These are phyloP conservation scores for Daldinia caldariorum DNA, from an alignment of 495 filamentous ascomycete genomes.

Conservation along the genomic window DNA sequence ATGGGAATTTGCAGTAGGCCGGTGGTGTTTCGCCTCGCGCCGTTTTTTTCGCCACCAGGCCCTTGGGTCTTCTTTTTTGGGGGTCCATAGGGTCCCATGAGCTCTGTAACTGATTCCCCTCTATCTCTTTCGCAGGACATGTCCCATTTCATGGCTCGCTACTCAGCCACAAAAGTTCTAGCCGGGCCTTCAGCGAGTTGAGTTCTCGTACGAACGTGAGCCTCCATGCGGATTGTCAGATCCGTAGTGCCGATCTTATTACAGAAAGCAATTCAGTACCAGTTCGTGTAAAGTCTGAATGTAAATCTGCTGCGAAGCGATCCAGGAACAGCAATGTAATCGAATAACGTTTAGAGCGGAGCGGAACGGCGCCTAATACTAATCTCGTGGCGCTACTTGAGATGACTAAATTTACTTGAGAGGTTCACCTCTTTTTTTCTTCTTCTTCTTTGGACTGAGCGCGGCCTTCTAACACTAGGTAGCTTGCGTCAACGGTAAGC, in stretches of 20 bases:
- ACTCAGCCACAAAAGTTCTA: conserved; percentile 51
- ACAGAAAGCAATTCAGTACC: conserved; percentile 31
- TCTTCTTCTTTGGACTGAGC: not conserved
- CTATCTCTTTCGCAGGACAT: conserved; percentile 25
- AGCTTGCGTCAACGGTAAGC: no score
- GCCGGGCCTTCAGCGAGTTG: conserved; percentile 42
- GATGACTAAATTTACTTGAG: conserved; percentile 35
- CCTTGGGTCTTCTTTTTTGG: conserved; percentile 46
- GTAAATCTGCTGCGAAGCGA: conserved; percentile 25
- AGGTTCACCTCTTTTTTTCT: conserved; percentile 6
- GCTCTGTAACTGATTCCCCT: conserved; percentile 21
- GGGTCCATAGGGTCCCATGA: conserved; percentile 45
- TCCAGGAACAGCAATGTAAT: conserved; percentile 26
- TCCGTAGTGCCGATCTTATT: conserved; percentile 39
- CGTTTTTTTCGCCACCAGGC: conserved; percentile 50
- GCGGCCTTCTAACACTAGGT: not conserved
- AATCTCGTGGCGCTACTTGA: conserved; percentile 34
- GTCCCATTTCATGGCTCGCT: conserved; percentile 29
- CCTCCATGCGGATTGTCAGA: conserved; percentile 39
- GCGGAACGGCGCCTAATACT: conserved; percentile 39
- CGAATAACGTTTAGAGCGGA: conserved; percentile 31
- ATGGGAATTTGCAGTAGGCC: conserved; percentile 45
- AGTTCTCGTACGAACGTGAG: conserved; percentile 26
- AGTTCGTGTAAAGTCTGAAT: conserved; percentile 19
- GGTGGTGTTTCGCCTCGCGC: conserved; percentile 44